Percentiles rank a stretch among this genome's conserved stretches.
Evolutionary conservation across 169 alveolate species (phyloP).

Genomic region (Eimeria tenella): DNA sequence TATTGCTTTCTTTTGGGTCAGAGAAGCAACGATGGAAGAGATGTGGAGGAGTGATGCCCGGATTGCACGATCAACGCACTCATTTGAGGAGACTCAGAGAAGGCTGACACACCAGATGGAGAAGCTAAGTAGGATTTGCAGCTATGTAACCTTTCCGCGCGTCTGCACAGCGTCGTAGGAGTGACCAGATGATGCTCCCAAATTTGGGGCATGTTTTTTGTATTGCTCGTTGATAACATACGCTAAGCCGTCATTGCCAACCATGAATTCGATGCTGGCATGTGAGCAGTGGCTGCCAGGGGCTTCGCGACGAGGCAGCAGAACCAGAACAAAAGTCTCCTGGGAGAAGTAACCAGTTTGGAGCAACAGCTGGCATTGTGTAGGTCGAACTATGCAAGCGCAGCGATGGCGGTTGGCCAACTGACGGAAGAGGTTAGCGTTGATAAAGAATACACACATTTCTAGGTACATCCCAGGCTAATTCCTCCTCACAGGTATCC

Average conservation of each 20-base stretch:
- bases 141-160: too few species aligned
- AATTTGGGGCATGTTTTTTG: too few species aligned
- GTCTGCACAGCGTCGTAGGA: too few species aligned
- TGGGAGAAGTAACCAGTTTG: conserved; percentile 26
- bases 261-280: background rate
- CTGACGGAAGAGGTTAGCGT: conserved; percentile 82
- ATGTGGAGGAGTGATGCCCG: conserved; percentile 88
- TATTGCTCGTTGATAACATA: too few species aligned
- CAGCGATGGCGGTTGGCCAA: conserved; percentile 52
- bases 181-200: too few species aligned
- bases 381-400: conserved; percentile 48
- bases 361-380: conserved; percentile 68
- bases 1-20: conserved; percentile 2
- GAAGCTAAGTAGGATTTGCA: conserved; percentile 42
- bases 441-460: background rate
- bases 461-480: too few species aligned
- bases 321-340: conserved; percentile 48
- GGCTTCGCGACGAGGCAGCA: conserved; percentile 63
- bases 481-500: too few species aligned
- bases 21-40: conserved; percentile 88
- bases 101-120: conserved; percentile 31
- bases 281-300: conserved; percentile 67
- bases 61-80: conserved; percentile 86
- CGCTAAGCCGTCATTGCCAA: too few species aligned
- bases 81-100: conserved; percentile 77